Evolutionary conservation across 2,329 filamentous ascomycete genomes (phyloP).

Genomic region (Trichoderma sp.): DNA sequence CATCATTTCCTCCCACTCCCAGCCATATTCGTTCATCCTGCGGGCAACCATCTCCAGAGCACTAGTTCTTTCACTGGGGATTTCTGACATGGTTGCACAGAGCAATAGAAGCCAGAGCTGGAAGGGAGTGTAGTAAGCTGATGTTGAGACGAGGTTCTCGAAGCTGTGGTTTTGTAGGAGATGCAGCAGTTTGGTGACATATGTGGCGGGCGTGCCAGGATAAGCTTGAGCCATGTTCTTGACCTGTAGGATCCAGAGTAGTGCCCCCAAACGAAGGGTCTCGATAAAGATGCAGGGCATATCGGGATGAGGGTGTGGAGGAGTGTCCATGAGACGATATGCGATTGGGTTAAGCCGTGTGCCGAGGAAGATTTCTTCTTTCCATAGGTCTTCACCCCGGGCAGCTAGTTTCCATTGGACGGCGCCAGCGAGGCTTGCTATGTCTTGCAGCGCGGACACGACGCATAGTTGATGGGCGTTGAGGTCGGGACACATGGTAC

Average conservation of each 20-base stretch:
- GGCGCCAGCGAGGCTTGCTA: neutral
- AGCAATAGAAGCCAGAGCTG: constrained; percentile 9
- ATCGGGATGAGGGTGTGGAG: neutral
- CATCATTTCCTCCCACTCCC: neutral
- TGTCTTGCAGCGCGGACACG: neutral
- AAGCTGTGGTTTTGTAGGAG: neutral
- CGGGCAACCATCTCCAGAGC: neutral
- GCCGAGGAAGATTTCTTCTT: constrained; percentile 14
- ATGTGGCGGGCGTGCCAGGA: neutral
- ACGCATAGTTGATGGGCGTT: neutral
- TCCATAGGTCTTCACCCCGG: neutral
- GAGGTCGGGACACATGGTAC: neutral
- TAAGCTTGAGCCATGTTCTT: constrained; percentile 10
- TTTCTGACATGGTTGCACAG: neutral
- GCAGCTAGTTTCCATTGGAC: neutral
- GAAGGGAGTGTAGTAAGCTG: neutral
- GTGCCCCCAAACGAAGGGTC: neutral
- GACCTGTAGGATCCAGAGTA: constrained; percentile 8
- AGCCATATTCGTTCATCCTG: neutral
- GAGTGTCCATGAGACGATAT: constrained; percentile 2
- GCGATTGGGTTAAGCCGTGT: constrained; percentile 7
- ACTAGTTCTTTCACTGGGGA: neutral
- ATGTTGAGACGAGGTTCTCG: neutral
- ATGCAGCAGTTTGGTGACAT: neutral
- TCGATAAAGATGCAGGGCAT: neutral